These are phyloP conservation scores for Aspergillus sp. DNA, from an alignment of 2,329 filamentous ascomycete species.

Conservation along the genomic window DNA sequence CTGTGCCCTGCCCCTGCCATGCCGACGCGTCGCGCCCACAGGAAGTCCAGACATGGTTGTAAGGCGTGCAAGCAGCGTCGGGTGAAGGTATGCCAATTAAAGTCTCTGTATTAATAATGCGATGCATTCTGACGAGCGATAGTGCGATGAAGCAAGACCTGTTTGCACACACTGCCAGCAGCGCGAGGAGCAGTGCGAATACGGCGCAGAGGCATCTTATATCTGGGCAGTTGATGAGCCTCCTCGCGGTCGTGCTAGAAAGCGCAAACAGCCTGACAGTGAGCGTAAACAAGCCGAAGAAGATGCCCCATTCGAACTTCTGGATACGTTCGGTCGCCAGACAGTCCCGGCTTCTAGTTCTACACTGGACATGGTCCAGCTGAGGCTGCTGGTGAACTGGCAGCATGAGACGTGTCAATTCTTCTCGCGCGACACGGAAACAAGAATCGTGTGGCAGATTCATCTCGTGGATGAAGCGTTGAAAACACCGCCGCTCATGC, in stretches of 20 bases:
- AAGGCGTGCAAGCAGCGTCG: constrained; percentile 23
- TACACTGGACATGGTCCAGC: constrained; percentile 18
- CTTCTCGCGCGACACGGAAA: constrained; percentile 20
- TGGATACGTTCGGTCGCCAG: background rate
- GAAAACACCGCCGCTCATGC: constrained; percentile 23
- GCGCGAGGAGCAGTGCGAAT: constrained; percentile 20
- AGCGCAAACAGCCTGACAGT: background rate
- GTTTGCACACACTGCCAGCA: constrained; percentile 20
- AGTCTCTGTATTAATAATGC: background rate
- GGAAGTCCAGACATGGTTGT: constrained; percentile 26
- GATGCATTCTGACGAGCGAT: background rate
- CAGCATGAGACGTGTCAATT: constrained; percentile 19
- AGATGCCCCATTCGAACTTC: background rate
- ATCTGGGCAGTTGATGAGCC: constrained; percentile 15
- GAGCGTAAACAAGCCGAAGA: background rate
- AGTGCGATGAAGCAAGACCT: constrained; percentile 26
- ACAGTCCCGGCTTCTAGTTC: background rate
- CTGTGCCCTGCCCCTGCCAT: background rate
- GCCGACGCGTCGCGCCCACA: constrained; percentile 20
- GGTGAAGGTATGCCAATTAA: constrained; percentile 20
- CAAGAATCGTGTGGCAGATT: constrained; percentile 20
- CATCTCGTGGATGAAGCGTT: constrained; percentile 22
- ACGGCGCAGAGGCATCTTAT: constrained; percentile 13
- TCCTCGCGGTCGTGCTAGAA: background rate
- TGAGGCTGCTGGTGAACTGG: constrained; percentile 22